phyloP scores from a whole-genome alignment of 257 asterid genomes.

The Osmanthus fragrans region DNA sequence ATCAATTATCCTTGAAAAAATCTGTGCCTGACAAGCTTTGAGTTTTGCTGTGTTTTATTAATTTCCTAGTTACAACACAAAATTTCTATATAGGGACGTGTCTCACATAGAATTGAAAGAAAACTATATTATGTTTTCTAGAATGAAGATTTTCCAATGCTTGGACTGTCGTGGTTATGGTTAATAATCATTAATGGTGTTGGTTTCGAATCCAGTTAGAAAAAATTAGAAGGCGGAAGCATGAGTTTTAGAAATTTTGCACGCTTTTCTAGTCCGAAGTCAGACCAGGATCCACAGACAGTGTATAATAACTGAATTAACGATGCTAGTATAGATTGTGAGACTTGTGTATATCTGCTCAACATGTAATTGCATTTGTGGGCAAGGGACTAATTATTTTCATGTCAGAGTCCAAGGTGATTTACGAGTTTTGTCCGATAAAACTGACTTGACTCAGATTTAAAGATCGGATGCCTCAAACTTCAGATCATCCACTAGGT shows the following conservation, averaged over 20 bases:
- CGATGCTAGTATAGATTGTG: neutral
- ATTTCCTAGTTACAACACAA: too few relatives aligned
- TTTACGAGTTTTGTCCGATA: neutral
- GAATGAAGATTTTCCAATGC: constrained; percentile 3
- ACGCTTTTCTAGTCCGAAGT: neutral
- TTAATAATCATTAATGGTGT: neutral
- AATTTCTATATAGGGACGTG: neutral
- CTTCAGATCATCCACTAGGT: neutral
- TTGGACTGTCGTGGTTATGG: constrained; percentile 12
- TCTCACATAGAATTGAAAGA: constrained; percentile 13
- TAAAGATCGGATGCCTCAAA: neutral
- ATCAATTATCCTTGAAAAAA: too few relatives aligned
- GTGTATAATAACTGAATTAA: neutral
- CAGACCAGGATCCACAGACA: neutral
- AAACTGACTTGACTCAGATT: constrained; percentile 4
- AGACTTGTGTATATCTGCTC: neutral
- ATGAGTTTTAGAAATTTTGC: neutral
- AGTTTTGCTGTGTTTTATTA: neutral
- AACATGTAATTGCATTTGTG: neutral
- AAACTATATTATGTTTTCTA: neutral
- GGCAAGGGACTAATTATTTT: constrained; percentile 8
- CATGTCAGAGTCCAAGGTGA: neutral
- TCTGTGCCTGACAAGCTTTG: neutral
- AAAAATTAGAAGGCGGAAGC: neutral
- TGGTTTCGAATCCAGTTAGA: neutral